Percentiles rank a stretch among this genome's conserved stretches.
These are phyloP conservation scores for Rauvolfia tetraphylla DNA, from an alignment of 257 asterid genomes.

Conservation along the genomic window DNA sequence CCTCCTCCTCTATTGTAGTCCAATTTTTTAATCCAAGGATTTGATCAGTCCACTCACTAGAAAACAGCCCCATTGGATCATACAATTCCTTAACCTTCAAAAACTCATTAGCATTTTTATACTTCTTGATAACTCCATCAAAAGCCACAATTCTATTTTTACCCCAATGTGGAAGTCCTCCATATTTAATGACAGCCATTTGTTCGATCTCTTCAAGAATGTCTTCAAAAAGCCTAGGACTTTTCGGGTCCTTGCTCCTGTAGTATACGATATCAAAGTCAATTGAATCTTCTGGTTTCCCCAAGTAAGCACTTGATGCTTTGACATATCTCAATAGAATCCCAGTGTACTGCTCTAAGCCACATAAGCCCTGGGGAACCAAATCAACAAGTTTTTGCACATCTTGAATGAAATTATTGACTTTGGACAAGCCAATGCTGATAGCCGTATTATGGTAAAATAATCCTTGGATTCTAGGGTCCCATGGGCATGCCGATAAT, in stretches of 20 bases:
- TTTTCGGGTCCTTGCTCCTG: conserved; percentile 45
- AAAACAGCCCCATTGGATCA: conserved; percentile 48
- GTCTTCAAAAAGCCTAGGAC: conserved; percentile 48
- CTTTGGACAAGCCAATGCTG: conserved; percentile 41
- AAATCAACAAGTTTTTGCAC: conserved; percentile 40
- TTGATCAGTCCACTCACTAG: conserved; percentile 61
- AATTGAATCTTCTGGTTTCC: conserved; percentile 46
- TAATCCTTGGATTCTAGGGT: conserved; percentile 43
- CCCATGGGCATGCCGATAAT: conserved; percentile 56
- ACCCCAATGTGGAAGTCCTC: conserved; percentile 67
- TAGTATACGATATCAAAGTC: conserved; percentile 60
- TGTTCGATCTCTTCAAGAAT: conserved; percentile 60
- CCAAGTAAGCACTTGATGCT: conserved; percentile 45
- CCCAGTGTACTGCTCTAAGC: conserved; percentile 45
- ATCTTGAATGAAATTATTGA: conserved; percentile 42
- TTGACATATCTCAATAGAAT: conserved; percentile 59
- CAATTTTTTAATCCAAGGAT: conserved; percentile 10
- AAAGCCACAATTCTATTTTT: conserved; percentile 58
- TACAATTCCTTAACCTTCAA: conserved; percentile 28
- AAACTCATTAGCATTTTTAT: conserved; percentile 22
- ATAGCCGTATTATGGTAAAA: conserved; percentile 50
- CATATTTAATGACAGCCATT: conserved; percentile 51
- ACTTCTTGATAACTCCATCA: conserved; percentile 42
- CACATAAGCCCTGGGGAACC: conserved; percentile 45
- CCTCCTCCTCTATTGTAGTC: conserved; percentile 26